Percentiles rank a stretch among this genome's conserved stretches.
These are phyloP conservation scores for Pseudognaphalium luteoalbum DNA, from an alignment of 129 eudicot species.

Conservation along the genomic window DNA sequence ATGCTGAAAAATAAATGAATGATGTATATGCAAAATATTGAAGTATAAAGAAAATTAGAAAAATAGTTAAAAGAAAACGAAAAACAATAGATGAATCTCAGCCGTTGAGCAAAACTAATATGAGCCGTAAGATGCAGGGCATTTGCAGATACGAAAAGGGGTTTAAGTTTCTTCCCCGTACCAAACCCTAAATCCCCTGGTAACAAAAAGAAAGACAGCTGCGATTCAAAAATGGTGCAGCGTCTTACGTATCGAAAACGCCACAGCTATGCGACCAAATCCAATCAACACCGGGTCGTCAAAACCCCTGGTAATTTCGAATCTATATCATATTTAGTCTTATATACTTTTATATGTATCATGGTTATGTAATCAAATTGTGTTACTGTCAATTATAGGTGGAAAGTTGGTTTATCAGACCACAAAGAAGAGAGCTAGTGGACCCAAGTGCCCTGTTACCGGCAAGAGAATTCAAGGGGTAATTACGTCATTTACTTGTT, in stretches of 20 bases:
- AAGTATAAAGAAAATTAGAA: too few species aligned
- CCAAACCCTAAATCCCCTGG: background rate
- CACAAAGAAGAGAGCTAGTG: constrained; percentile 65
- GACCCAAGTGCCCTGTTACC: constrained; percentile 64
- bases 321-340: background rate
- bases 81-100: constrained; percentile 3
- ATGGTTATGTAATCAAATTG: background rate
- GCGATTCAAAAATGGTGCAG: constrained; percentile 49
- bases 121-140: constrained; percentile 45
- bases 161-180: constrained; percentile 25
- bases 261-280: constrained; percentile 65
- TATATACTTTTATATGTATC: background rate
- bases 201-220: background rate
- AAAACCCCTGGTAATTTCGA: constrained; percentile 48
- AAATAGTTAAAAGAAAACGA: too few species aligned
- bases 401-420: constrained; percentile 53
- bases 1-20: too few species aligned
- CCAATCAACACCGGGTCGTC: constrained; percentile 57
- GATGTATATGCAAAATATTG: too few species aligned
- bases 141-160: constrained; percentile 10
- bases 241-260: constrained; percentile 54
- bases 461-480: constrained; percentile 77
- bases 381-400: constrained; percentile 26
- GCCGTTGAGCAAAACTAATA: background rate
- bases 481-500: constrained; percentile 14